A percentile compares a stretch with the other conserved stretches of the same genome.
phyloP scores from a whole-genome alignment of 176 grass and related monocot species.

The Olyra latifolia region DNA sequence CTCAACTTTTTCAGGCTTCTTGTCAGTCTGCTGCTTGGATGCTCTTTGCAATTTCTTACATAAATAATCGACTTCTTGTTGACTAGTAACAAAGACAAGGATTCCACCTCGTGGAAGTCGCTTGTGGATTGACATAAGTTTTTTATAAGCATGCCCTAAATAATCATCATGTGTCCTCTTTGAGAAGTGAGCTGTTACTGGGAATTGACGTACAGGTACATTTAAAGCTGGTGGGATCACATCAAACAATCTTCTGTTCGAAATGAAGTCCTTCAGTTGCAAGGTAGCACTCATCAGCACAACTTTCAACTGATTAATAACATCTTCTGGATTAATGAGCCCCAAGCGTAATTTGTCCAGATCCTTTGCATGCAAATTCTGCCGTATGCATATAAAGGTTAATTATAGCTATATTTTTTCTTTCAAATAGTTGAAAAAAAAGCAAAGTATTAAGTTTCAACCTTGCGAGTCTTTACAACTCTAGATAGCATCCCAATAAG shows the following conservation, averaged over 20 bases:
- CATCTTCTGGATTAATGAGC: constrained; percentile 50
- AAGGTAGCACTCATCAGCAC: constrained; percentile 98
- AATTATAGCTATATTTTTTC: constrained; percentile 9
- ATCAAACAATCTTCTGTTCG: constrained; percentile 82
- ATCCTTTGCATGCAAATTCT: constrained; percentile 58
- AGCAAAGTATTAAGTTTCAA: constrained; percentile 39
- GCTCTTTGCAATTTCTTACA: constrained; percentile 71
- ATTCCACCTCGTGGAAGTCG: constrained; percentile 82
- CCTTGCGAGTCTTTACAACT: constrained; percentile 83
- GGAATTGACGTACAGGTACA: constrained; percentile 82
- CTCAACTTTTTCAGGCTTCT: constrained; percentile 43
- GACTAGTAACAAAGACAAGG: constrained; percentile 96
- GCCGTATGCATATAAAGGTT: constrained; percentile 45
- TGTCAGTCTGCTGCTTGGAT: constrained; percentile 47
- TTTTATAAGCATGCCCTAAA: constrained; percentile 87
- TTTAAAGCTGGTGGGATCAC: constrained; percentile 70
- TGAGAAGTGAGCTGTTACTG: constrained; percentile 84
- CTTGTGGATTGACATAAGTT: constrained; percentile 87
- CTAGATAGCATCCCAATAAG: constrained; percentile 97
- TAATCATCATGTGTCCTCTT: constrained; percentile 87
- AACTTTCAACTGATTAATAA: constrained; percentile 75
- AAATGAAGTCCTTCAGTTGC: constrained; percentile 80
- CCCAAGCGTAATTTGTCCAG: constrained; percentile 59
- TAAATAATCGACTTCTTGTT: constrained; percentile 86
- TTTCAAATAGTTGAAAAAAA: constrained; percentile 32